Base-by-base conservation (phyloP, 2,329 filamentous ascomycete species). In the Xylaria sp. region DNA sequence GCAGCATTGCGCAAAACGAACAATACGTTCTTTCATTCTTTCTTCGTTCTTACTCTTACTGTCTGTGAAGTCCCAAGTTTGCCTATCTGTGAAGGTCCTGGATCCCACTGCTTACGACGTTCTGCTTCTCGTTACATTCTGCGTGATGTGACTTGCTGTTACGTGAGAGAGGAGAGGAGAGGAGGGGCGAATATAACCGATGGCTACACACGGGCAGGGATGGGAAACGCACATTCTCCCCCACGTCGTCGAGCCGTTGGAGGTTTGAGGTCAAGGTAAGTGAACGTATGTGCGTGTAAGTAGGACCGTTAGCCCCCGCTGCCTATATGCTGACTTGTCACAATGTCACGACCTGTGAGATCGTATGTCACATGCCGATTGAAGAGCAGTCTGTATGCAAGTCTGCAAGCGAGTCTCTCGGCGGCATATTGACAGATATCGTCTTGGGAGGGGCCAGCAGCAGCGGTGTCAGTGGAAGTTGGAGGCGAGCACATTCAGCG, bases 41-140 rank as follows among this genome's bases (percentile, higher is more conserved):
- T 42, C 37, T 42, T 42, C 62, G 63, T 56, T 63, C 13, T 7
- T 47, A 7, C 44, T n/a, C 16, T 47, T 4, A 18, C 16, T 23
- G 5, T 23, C 23, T 30, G 23, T 30, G 23, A 23, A 23, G 16
- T 16, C 16, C 16, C 16, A 16, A 16, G 16, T 16, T 16, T 16
- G 16, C 16, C 16, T 16, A 16, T 16, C 16, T 23, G 23, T 23
- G 23, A 30, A 30, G 23, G 23, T 47, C 44, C 7, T 47, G 6
- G 1, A 47, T 47, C 13, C 13, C 6, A n/a, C 44, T 47, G 16
- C 44, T n/a, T 47, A 3, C 11, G 6, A 7, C n/a, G 6, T 8
- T 11, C 13, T 18, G 13, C 2, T 2, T 47, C 44, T 16, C 16
- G 52, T 54, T 46, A 53, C 55, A 16, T 53, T 53, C 58, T 59